Evolutionary conservation across 768 basidiomycete species (phyloP).

Genomic region (Russula griseocarnosa): DNA sequence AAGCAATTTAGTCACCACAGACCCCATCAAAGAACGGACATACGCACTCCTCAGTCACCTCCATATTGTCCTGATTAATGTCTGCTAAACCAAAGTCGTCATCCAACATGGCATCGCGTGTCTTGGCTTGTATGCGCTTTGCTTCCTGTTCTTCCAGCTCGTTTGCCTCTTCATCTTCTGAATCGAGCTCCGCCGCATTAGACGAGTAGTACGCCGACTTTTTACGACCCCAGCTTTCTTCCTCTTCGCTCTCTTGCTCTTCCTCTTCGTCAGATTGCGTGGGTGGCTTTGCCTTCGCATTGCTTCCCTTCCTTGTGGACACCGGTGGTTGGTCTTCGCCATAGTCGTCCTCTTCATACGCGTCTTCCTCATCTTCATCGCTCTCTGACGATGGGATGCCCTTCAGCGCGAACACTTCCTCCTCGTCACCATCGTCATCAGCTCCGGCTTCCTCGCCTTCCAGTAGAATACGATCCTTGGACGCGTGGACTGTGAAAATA

Average conservation of each 20-base stretch:
- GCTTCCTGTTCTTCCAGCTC: slow-evolving; percentile 89
- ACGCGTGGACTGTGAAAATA: slow-evolving; percentile 56
- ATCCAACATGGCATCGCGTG: slow-evolving; percentile 64
- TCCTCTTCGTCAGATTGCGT: slow-evolving; percentile 31
- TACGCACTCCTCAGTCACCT: slow-evolving; percentile 30
- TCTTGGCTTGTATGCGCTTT: slow-evolving; percentile 69
- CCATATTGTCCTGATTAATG: slow-evolving; percentile 39
- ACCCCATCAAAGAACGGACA: not conserved
- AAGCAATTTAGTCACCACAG: not conserved
- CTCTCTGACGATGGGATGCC: slow-evolving; percentile 48
- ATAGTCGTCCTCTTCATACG: slow-evolving; percentile 37
- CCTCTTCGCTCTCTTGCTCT: slow-evolving; percentile 39
- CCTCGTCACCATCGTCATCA: slow-evolving; percentile 59
- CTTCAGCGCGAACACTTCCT: slow-evolving; percentile 76
- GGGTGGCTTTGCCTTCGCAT: slow-evolving; percentile 30
- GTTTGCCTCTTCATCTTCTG: slow-evolving; percentile 85
- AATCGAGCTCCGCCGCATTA: slow-evolving; percentile 74
- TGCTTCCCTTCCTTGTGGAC: slow-evolving; percentile 31
- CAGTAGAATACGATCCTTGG: slow-evolving; percentile 72
- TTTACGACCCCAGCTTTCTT: slow-evolving; percentile 79
- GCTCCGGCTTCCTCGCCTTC: slow-evolving; percentile 51
- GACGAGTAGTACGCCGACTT: slow-evolving; percentile 83
- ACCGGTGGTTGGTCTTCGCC: slow-evolving; percentile 27
- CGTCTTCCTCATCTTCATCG: slow-evolving; percentile 46
- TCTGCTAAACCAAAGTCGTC: slow-evolving; percentile 84